A percentile compares a stretch with the other conserved stretches of the same genome.
phyloP scores from a whole-genome alignment of 495 filamentous ascomycete species.

The Aspergillus biplanus region DNA sequence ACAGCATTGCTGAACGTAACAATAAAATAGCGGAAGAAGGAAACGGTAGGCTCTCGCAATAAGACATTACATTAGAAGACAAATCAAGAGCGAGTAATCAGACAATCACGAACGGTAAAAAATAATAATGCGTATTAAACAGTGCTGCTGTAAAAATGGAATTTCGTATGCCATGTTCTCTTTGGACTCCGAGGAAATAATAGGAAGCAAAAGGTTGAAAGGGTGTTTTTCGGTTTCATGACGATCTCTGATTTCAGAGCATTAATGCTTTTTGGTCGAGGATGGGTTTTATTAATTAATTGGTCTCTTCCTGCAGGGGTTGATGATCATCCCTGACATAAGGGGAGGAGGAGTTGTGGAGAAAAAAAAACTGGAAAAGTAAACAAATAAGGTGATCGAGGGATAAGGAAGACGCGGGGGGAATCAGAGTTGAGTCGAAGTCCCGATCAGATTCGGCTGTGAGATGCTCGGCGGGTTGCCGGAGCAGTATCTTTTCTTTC shows the following conservation, averaged over 20 bases:
- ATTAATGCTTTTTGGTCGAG: background rate
- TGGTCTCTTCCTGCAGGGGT: conserved; percentile 11
- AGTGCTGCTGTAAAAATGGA: background rate
- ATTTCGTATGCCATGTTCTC: background rate
- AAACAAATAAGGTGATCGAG: background rate
- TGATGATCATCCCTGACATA: conserved; percentile 7
- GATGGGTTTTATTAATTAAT: conserved; percentile 5
- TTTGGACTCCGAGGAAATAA: background rate
- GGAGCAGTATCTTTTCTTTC: conserved; percentile 25
- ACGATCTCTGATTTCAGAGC: background rate
- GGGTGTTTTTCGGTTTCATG: background rate
- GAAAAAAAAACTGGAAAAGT: too few relatives aligned
- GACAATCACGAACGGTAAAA: background rate
- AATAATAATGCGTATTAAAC: background rate
- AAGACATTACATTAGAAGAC: background rate
- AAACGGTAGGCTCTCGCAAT: conserved; percentile 6
- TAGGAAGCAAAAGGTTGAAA: background rate
- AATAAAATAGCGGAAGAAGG: conserved; percentile 4
- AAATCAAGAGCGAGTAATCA: background rate
- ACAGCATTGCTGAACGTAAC: background rate
- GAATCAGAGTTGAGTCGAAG: conserved; percentile 35
- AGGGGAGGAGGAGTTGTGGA: background rate
- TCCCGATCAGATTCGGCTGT: conserved; percentile 45
- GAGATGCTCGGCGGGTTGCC: conserved; percentile 37
- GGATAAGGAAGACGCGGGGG: background rate